These are phyloP conservation scores for Phytopythium chamaehyphon DNA, from an alignment of 352 stramenopile genomes.

Conservation along the genomic window DNA sequence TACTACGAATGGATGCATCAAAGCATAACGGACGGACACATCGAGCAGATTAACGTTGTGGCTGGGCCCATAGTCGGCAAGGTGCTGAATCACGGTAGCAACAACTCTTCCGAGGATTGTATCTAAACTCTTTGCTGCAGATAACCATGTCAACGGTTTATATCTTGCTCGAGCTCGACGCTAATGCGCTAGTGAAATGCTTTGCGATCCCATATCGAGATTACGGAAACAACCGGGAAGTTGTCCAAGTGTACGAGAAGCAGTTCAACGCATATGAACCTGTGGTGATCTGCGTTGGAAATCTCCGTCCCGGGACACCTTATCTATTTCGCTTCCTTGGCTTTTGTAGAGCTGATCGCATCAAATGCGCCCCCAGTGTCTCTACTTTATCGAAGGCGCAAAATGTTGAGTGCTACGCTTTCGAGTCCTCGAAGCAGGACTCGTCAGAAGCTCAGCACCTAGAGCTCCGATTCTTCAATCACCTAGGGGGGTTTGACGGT, in stretches of 20 bases:
- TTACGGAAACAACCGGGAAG: background rate
- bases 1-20: constrained; percentile 35
- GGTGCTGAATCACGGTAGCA: background rate
- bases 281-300: constrained; percentile 11
- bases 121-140: constrained; percentile 8
- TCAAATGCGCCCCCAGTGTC: too few relatives aligned
- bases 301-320: constrained; percentile 18
- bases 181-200: constrained; percentile 14
- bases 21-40: constrained; percentile 4
- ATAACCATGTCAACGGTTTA: constrained; percentile 14
- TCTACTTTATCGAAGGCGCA: too few relatives aligned
- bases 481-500: too few relatives aligned
- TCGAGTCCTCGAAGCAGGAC: too few relatives aligned
- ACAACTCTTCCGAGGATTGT: background rate
- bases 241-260: constrained; percentile 3
- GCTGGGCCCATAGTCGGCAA: constrained; percentile 20
- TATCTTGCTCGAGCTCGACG: constrained; percentile 39
- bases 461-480: too few relatives aligned
- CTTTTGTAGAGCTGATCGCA: constrained; percentile 23
- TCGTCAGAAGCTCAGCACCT: too few relatives aligned
- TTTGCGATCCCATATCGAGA: constrained; percentile 28
- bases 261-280: constrained; percentile 15
- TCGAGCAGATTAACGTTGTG: constrained; percentile 24
- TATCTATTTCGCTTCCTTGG: constrained; percentile 43
- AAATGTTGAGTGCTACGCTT: too few relatives aligned